Percentiles rank a stretch among this genome's conserved stretches.
These are phyloP conservation scores for Leptodermis oblonga DNA, from an alignment of 257 asterid genomes.

Conservation along the genomic window DNA sequence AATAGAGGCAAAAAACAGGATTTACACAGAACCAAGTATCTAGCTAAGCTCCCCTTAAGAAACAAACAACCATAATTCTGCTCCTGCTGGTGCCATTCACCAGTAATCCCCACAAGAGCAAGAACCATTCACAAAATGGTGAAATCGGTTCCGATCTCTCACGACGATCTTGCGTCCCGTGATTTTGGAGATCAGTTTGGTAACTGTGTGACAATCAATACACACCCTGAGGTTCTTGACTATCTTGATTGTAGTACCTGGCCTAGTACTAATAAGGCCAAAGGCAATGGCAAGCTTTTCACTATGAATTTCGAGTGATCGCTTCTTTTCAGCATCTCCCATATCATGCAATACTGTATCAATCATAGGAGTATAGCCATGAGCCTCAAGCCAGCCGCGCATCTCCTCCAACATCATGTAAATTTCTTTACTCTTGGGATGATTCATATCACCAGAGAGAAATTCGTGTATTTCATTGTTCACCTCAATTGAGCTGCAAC, in stretches of 20 bases:
- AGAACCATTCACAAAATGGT: conserved; percentile 25
- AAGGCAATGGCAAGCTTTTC: conserved; percentile 31
- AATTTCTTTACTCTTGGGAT: conserved; percentile 25
- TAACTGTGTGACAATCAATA: conserved; percentile 28
- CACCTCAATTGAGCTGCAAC: conserved; percentile 34
- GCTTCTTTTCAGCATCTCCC: conserved; percentile 17
- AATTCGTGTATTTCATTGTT: conserved; percentile 25
- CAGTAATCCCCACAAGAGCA: conserved; percentile 34
- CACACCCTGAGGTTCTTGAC: conserved; percentile 35
- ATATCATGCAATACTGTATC: conserved; percentile 26
- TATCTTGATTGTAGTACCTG: conserved; percentile 27
- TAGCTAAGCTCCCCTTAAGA: not conserved
- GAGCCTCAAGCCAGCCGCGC: conserved; percentile 18
- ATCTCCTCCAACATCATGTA: conserved; percentile 28
- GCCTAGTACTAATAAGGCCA: conserved; percentile 25
- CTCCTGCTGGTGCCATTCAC: not conserved
- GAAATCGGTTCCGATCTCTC: conserved; percentile 32
- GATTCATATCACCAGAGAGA: conserved; percentile 28
- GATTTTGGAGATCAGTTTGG: conserved; percentile 29
- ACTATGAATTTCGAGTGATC: conserved; percentile 28
- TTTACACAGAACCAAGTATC: not conserved
- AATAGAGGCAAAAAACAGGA: not conserved
- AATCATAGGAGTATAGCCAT: conserved; percentile 17
- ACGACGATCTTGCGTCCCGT: conserved; percentile 27
- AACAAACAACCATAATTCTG: not conserved